Conservation (phyloP, 768 basidiomycete genomes). For the Amanita muscaria region DNA sequence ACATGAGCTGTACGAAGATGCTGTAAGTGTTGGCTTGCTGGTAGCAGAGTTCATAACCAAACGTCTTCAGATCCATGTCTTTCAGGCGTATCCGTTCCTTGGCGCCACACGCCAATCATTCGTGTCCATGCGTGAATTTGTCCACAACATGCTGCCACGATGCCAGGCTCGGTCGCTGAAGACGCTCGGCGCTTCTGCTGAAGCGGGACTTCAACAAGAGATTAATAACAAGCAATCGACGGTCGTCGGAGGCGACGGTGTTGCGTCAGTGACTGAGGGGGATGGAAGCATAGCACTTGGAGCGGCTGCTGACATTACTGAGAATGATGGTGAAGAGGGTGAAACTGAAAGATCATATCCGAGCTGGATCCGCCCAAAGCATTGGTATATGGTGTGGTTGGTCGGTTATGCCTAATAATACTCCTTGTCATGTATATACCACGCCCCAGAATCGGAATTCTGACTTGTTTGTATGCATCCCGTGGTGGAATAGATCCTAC, state of each 20-base stretch:
- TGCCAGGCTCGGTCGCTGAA: constrained; percentile 42
- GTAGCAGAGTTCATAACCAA: constrained; percentile 6
- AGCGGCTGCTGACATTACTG: constrained; percentile 15
- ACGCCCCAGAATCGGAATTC: too few species aligned
- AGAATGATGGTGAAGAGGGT: constrained; percentile 26
- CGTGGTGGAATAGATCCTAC: too few species aligned
- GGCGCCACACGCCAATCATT: constrained; percentile 58
- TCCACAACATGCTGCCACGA: constrained; percentile 48
- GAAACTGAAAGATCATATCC: constrained; percentile 31
- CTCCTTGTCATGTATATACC: too few species aligned
- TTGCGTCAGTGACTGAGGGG: constrained; percentile 37
- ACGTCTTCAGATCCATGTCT: constrained; percentile 67
- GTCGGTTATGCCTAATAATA: constrained; percentile 10
- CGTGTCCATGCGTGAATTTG: constrained; percentile 61
- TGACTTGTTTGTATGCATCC: too few species aligned
- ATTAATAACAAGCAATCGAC: constrained; percentile 59
- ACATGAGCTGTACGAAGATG: constrained; percentile 88
- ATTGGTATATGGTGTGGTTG: constrained; percentile 20
- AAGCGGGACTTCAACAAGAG: constrained; percentile 57
- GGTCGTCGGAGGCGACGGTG: constrained; percentile 69
- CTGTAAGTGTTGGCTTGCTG: constrained; percentile 38
- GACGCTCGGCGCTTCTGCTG: constrained; percentile 43
- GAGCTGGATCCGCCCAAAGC: constrained; percentile 42
- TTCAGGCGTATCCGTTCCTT: constrained; percentile 82
- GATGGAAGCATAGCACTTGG: constrained; percentile 32